Percentiles rank a stretch among this genome's conserved stretches.
Conservation (phyloP, 176 grass and related monocot genomes). For the bread wheat (Triticum aestivum) region IWGSC_CS_RefSeq_v2.1 NC_057801.1:234837832-234838331, state of each 20-base stretch:
- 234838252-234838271: conserved; percentile 90
- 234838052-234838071: neutral
- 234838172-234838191: neutral
- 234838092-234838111: too few relatives aligned
- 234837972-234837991: neutral
- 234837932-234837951: neutral
- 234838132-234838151: neutral
- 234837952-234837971: neutral
- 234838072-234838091: too few relatives aligned
- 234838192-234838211: conserved; percentile 8
- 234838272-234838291: conserved; percentile 79
- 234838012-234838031: neutral
- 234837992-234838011: neutral
- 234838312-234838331: conserved; percentile 74
- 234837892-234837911: neutral
- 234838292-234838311: conserved; percentile 83
- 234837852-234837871: neutral
- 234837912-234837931: neutral
- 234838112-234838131: neutral
- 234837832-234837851: neutral
- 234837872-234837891: neutral
- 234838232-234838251: conserved; percentile 66
- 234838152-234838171: neutral
- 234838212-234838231: conserved; percentile 58
- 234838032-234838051: neutral